A percentile compares a stretch with the other conserved stretches of the same genome.
These are phyloP conservation scores for Dioszegia crocea DNA, from an alignment of 768 basidiomycete genomes.

Conservation along the genomic window DNA sequence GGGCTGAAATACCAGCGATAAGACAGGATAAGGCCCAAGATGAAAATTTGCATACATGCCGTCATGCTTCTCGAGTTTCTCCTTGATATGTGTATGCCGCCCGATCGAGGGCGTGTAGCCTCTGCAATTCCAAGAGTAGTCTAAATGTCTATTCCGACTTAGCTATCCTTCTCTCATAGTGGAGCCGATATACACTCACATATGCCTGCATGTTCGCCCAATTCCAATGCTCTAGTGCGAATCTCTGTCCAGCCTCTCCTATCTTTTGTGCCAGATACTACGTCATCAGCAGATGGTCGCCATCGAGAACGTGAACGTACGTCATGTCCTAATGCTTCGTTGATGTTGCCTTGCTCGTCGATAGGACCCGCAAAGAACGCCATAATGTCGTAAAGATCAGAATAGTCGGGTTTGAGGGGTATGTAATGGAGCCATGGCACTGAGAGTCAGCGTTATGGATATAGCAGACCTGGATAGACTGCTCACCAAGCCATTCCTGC, in stretches of 20 bases:
- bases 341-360: slow-evolving; percentile 55
- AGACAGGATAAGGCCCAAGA: no score
- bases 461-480: neutral
- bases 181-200: slow-evolving; percentile 22
- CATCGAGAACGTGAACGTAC: slow-evolving; percentile 32
- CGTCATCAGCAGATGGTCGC: neutral
- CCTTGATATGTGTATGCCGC: slow-evolving; percentile 24
- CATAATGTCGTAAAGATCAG: slow-evolving; percentile 66
- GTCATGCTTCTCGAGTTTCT: no score
- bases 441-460: slow-evolving; percentile 7
- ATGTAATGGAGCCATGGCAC: slow-evolving; percentile 72
- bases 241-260: slow-evolving; percentile 44
- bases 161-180: neutral
- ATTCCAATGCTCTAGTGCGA: slow-evolving; percentile 46
- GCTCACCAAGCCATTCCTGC: slow-evolving; percentile 39
- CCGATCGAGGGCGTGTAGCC: slow-evolving; percentile 40
- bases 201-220: slow-evolving; percentile 49
- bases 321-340: slow-evolving; percentile 58
- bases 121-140: slow-evolving; percentile 38
- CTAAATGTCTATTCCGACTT: slow-evolving; percentile 38
- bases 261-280: slow-evolving; percentile 47
- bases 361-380: slow-evolving; percentile 65
- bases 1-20: no score
- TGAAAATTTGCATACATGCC: neutral
- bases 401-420: slow-evolving; percentile 61